Evolutionary conservation across 2,329 filamentous ascomycete species (phyloP).

Genomic region (Fusarium sulawesiense): DNA sequence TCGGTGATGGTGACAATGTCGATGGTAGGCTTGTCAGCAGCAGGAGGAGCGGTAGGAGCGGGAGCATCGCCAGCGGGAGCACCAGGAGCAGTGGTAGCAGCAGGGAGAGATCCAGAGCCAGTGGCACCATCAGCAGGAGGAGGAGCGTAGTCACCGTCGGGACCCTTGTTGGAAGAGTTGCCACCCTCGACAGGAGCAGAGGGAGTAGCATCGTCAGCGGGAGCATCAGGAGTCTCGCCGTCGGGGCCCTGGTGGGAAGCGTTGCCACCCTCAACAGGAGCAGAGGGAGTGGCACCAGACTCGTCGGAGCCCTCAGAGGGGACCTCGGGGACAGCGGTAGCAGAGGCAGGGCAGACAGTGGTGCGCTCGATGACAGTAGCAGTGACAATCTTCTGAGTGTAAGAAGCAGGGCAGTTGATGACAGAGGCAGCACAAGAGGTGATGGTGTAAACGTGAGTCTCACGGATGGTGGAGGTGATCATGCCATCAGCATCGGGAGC

Average conservation of each 20-base stretch:
- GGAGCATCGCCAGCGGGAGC: neutral
- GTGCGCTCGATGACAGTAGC: slow-evolving; percentile 34
- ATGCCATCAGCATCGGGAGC: slow-evolving; percentile 29
- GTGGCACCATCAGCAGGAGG: slow-evolving; percentile 1
- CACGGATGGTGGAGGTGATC: slow-evolving; percentile 39
- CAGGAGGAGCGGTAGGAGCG: slow-evolving; percentile 21
- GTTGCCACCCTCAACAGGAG: neutral
- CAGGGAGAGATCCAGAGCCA: neutral
- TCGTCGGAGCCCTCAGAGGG: neutral
- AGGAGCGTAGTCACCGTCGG: slow-evolving; percentile 2
- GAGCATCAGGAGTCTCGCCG: neutral
- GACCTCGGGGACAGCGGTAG: slow-evolving; percentile 11
- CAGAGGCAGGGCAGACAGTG: slow-evolving; percentile 42
- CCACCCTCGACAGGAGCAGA: neutral
- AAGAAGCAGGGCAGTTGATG: slow-evolving; percentile 55
- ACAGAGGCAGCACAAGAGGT: slow-evolving; percentile 53
- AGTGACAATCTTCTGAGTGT: slow-evolving; percentile 49
- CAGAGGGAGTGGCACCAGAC: neutral
- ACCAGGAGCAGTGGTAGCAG: neutral
- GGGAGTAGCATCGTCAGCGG: neutral
- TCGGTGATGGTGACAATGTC: slow-evolving; percentile 39
- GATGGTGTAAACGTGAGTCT: slow-evolving; percentile 47
- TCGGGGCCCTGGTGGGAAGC: neutral
- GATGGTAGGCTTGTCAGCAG: slow-evolving; percentile 21
- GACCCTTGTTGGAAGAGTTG: neutral